Base-by-base conservation (phyloP, 345 rosid genomes). In the Gossypium australe region DNA sequence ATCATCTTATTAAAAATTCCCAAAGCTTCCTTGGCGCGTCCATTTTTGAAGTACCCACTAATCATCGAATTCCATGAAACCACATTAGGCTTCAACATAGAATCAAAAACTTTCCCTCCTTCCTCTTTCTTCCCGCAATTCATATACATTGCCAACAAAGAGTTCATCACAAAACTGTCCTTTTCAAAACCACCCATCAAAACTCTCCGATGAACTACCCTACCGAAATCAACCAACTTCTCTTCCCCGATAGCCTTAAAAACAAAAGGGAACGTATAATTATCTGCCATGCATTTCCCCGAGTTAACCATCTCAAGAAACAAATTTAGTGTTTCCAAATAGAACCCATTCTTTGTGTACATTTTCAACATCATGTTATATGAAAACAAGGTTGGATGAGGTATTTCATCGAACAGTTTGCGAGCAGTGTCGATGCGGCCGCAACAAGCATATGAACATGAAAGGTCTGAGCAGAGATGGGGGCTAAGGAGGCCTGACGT, bases 11-110 rank as follows among this genome's bases (percentile, higher is more conserved):
- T 75, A 77, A 85, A 87, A 57, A 69, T 69, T 75, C 49, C 52
- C 86, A 87, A 80, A 79, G 95, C 88, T 73, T 68, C 79, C 74
- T 51, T 75, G 24, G 85, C 78, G 68, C 71, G 79, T 9, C 89
- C 90, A 75, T 85, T 88, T 72, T 78, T 88, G 25, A 66, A 87
- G 80, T 85, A 86, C 74, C 95, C 95, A 81, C 85, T 88, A 27
- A 90, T 85, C 89, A 86, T 79, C 38, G 87, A 81, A 64, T 87
- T 90, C 91, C 93, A 90, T 0, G 95, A 86, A 10, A 90, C 87
- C 82, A 87, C 89, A 68, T 75, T 84, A 44, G 79, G 68, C 76
- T 80, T 84, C 78, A 66, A 69, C 88, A 87, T 80, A 24, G 48
- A 62, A 74, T 86, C 82, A 86, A 90, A 90, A 76, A 86, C 80